Evolutionary conservation across 192 early-diverging fungal genomes (phyloP).

Genomic region (Coemansia sp.): DNA sequence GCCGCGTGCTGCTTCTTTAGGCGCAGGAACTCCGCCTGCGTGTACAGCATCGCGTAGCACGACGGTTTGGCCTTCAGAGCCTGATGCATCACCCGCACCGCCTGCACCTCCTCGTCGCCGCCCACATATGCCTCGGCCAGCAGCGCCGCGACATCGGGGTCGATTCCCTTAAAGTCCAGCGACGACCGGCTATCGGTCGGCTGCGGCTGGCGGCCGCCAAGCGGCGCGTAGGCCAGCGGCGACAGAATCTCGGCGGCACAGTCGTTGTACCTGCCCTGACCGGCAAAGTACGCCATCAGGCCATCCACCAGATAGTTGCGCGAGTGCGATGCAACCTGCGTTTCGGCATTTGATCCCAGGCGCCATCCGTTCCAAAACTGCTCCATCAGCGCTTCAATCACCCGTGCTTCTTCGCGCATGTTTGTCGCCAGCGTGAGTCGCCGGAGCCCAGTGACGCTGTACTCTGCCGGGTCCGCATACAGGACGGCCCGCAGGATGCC

Average conservation of each 20-base stretch:
- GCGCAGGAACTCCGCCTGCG: slow-evolving; percentile 87
- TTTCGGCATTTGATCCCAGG: slow-evolving; percentile 88
- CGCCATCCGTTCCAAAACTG: slow-evolving; percentile 94
- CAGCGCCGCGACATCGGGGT: slow-evolving; percentile 88
- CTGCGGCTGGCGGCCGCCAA: slow-evolving; percentile 21
- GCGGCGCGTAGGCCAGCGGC: slow-evolving; percentile 49
- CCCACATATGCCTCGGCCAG: slow-evolving; percentile 79
- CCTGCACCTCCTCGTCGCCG: slow-evolving; percentile 91
- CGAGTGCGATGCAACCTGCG: slow-evolving; percentile 89
- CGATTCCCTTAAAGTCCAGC: slow-evolving; percentile 51
- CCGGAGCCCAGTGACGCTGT: slow-evolving; percentile 83
- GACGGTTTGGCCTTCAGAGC: slow-evolving; percentile 70
- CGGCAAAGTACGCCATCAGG: slow-evolving; percentile 85
- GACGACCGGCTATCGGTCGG: slow-evolving; percentile 7
- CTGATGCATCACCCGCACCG: slow-evolving; percentile 82
- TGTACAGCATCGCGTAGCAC: slow-evolving; percentile 82
- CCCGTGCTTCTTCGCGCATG: slow-evolving; percentile 66
- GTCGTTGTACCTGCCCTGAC: slow-evolving; percentile 75
- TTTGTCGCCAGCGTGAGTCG: slow-evolving; percentile 87
- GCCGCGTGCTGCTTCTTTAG: slow-evolving; percentile 62
- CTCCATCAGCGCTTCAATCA: slow-evolving; percentile 78
- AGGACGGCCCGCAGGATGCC: slow-evolving; percentile 86
- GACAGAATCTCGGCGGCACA: slow-evolving; percentile 80
- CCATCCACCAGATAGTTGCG: slow-evolving; percentile 89
- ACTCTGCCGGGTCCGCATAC: slow-evolving; percentile 84